These are phyloP conservation scores for Leccinum obscurum DNA, from an alignment of 768 basidiomycete genomes.

Conservation along the genomic window DNA sequence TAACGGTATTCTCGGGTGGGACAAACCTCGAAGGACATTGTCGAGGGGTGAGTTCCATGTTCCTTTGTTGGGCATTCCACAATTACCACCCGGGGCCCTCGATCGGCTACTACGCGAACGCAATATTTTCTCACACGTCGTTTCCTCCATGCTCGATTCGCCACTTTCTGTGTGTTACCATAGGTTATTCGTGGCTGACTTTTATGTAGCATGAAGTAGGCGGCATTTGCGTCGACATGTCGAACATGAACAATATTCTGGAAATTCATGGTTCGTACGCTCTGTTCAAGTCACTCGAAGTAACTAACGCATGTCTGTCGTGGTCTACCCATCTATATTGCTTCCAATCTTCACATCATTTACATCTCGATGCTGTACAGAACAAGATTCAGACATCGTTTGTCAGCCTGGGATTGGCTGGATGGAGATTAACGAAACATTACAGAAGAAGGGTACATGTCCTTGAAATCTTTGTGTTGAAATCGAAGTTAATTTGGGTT, in stretches of 20 bases:
- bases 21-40: slow-evolving; percentile 83
- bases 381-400: slow-evolving; percentile 68
- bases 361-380: slow-evolving; percentile 31
- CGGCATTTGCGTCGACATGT: slow-evolving; percentile 81
- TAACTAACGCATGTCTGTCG: not conserved
- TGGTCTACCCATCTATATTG: not conserved
- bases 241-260: slow-evolving; percentile 76
- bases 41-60: slow-evolving; percentile 48
- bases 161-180: not conserved
- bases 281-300: not conserved
- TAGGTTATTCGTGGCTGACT: slow-evolving; percentile 1
- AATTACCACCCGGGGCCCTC: not conserved
- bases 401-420: slow-evolving; percentile 74
- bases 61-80: not conserved
- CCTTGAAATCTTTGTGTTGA: not conserved
- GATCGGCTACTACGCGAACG: not conserved
- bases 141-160: not conserved
- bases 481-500: not conserved
- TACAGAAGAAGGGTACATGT: slow-evolving; percentile 56
- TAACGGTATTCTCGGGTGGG: slow-evolving; percentile 78
- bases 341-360: not conserved
- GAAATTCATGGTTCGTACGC: slow-evolving; percentile 60
- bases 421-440: slow-evolving; percentile 68
- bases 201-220: slow-evolving; percentile 35
- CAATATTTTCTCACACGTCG: no score